Evolutionary conservation across 495 filamentous ascomycete species (phyloP).

Genomic region (Talaromyces nanjingensis): DNA sequence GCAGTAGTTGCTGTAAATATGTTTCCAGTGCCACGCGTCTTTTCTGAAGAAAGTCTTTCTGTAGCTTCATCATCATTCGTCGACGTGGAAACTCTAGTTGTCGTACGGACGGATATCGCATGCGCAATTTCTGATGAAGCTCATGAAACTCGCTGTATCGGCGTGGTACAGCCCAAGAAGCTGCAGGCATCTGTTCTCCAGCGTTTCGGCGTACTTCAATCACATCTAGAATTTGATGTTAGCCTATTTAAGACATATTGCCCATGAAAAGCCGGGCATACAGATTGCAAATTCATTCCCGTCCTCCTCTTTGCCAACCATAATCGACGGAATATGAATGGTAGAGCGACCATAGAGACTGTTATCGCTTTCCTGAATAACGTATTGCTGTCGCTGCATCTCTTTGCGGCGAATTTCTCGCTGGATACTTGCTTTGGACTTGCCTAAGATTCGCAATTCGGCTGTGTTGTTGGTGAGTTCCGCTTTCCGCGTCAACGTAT

Average conservation of each 20-base stretch:
- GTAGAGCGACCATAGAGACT: constrained; percentile 88
- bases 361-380: constrained; percentile 96
- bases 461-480: constrained; percentile 95
- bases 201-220: constrained; percentile 86
- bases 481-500: constrained; percentile 86
- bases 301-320: constrained; percentile 85
- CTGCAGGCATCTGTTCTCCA: constrained; percentile 81
- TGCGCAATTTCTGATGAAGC: constrained; percentile 80
- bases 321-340: constrained; percentile 83
- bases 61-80: constrained; percentile 90
- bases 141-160: constrained; percentile 97
- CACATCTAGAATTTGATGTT: constrained; percentile 45
- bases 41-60: constrained; percentile 91
- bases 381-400: constrained; percentile 93
- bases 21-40: constrained; percentile 72
- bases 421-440: constrained; percentile 88
- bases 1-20: constrained; percentile 78
- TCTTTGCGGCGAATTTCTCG: constrained; percentile 91
- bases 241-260: background rate
- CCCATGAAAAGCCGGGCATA: constrained; percentile 25
- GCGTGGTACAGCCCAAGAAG: constrained; percentile 70
- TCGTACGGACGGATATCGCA: constrained; percentile 77
- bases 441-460: constrained; percentile 85
- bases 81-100: constrained; percentile 87
- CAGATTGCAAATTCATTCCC: constrained; percentile 89